Evolutionary conservation across 2,329 filamentous ascomycete genomes (phyloP).

Genomic region (Xylariaceae sp.): DNA sequence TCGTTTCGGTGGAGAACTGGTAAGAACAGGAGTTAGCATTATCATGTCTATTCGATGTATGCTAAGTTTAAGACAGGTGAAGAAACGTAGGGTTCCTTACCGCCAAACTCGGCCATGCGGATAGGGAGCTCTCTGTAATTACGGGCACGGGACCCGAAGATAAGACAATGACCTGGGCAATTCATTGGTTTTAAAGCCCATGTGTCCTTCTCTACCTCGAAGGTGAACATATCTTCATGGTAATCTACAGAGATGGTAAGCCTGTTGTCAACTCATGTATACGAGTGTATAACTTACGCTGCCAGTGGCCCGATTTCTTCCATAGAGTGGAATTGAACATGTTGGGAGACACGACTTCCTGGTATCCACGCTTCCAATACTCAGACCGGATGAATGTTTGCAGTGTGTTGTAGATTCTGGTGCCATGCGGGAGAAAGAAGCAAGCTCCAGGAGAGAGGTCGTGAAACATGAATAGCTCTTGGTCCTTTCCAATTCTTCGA

Average conservation of each 20-base stretch:
- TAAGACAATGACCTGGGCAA: constrained; percentile 84
- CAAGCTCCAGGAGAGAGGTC: constrained; percentile 90
- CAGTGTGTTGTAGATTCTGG: constrained; percentile 90
- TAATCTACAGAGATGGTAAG: constrained; percentile 57
- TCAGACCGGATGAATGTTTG: constrained; percentile 81
- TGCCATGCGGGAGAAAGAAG: constrained; percentile 92
- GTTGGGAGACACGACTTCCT: constrained; percentile 94
- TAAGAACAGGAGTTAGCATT: constrained; percentile 34
- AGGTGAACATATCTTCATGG: constrained; percentile 80
- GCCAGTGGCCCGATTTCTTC: constrained; percentile 96
- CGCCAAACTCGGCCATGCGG: constrained; percentile 83
- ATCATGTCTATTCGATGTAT: not conserved
- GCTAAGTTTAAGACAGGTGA: not conserved
- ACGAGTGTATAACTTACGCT: constrained; percentile 46
- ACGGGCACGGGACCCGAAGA: constrained; percentile 75
- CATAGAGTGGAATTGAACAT: constrained; percentile 94
- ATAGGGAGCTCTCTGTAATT: constrained; percentile 84
- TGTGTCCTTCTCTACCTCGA: constrained; percentile 62
- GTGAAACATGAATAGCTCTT: constrained; percentile 98
- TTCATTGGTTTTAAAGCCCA: constrained; percentile 94
- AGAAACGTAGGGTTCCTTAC: constrained; percentile 16
- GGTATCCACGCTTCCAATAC: constrained; percentile 92
- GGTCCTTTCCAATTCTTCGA: constrained; percentile 89
- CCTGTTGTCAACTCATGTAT: not conserved
- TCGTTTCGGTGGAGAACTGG: constrained; percentile 80